phyloP scores from a whole-genome alignment of 805 yeast genomes.

The Yarrowia porcina region DNA sequence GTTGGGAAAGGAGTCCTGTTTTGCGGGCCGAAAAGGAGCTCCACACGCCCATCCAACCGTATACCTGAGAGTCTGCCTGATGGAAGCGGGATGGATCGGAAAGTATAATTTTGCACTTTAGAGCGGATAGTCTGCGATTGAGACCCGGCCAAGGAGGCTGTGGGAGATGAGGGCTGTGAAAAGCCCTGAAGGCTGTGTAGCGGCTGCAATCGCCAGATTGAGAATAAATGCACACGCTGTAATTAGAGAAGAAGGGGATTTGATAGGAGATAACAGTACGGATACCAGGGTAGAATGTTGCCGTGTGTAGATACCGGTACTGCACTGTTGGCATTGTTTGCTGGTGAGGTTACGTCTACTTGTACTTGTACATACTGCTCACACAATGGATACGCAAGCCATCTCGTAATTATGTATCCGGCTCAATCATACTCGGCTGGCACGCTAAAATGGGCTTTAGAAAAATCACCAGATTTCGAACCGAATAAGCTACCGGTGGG shows the following conservation, averaged over 20 bases:
- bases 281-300: no score
- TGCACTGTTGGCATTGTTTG: no score
- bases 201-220: not conserved
- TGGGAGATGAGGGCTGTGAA: not conserved
- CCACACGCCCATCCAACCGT: not conserved
- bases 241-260: no score
- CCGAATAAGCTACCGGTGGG: not conserved
- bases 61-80: not conserved
- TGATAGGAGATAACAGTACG: no score
- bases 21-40: not conserved
- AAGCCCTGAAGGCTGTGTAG: not conserved
- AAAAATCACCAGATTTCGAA: not conserved
- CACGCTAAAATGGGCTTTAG: not conserved
- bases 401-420: not conserved
- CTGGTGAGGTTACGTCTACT: no score
- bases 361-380: not conserved
- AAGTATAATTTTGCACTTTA: not conserved
- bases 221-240: not conserved
- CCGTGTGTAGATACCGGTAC: no score
- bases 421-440: not conserved
- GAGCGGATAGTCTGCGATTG: not conserved
- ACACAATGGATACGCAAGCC: not conserved
- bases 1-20: not conserved
- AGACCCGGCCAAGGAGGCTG: not conserved
- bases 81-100: conserved; percentile 3